These are phyloP conservation scores for Physcomitrellopsis africana DNA, from an alignment of 225 moss, liverwort and hornwort species.

Conservation along the genomic window DNA sequence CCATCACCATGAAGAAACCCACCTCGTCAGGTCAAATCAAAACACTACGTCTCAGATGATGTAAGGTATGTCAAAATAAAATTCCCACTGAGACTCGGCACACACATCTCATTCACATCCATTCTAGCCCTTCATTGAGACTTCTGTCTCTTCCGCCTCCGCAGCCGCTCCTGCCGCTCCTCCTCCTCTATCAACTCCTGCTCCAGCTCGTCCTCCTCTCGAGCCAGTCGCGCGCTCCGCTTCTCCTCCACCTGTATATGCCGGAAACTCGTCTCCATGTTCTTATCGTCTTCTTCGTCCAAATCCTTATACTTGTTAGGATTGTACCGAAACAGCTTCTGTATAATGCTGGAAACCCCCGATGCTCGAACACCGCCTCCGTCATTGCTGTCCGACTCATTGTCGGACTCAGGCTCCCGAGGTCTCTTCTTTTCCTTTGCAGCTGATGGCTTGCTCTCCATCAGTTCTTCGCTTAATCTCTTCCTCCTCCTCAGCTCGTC, in stretches of 20 bases:
- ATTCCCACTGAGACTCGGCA: too few relatives aligned
- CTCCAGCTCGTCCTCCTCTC: constrained; percentile 70
- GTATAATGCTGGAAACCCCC: constrained; percentile 67
- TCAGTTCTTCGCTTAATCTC: constrained; percentile 20
- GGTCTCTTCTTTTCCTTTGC: constrained; percentile 37
- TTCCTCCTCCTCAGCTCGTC: too few relatives aligned
- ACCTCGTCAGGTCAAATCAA: too few relatives aligned
- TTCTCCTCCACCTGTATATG: constrained; percentile 92
- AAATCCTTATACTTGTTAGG: constrained; percentile 78
- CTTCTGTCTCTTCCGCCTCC: constrained; percentile 52
- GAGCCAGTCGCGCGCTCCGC: constrained; percentile 64
- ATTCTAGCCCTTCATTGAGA: constrained; percentile 2
- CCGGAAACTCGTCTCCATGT: constrained; percentile 91
- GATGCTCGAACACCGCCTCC: constrained; percentile 43
- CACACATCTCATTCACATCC: too few relatives aligned
- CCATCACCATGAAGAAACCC: too few relatives aligned
- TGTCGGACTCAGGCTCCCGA: constrained; percentile 34
- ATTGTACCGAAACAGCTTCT: constrained; percentile 82
- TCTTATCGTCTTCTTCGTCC: constrained; percentile 87
- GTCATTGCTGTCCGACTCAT: constrained; percentile 45
- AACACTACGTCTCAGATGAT: too few relatives aligned
- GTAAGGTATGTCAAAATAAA: too few relatives aligned
- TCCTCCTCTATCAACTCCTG: constrained; percentile 63
- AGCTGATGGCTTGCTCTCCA: constrained; percentile 31
- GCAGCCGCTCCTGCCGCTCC: constrained; percentile 53